Conservation (phyloP, 257 asterid genomes). For the Nicotiana otophora region DNA sequence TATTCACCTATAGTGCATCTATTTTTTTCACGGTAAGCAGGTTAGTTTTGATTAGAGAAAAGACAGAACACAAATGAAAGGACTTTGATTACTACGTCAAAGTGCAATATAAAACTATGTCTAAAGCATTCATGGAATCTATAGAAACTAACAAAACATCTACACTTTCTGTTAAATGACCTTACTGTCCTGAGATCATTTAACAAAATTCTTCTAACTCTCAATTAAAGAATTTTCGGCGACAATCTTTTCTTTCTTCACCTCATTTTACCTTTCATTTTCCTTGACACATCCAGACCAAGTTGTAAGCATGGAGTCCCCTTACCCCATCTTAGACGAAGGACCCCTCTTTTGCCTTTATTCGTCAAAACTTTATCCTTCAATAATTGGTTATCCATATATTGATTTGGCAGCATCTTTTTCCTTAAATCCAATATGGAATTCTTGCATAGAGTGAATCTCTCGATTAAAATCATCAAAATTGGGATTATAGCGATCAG, state of each 20-base stretch:
- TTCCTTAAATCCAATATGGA: background rate
- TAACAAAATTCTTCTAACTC: background rate
- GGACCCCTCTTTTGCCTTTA: background rate
- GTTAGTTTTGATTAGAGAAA: background rate
- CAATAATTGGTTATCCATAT: background rate
- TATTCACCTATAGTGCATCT: background rate
- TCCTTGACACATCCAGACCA: background rate
- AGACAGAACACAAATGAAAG: background rate
- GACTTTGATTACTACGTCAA: background rate
- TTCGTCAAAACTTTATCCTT: background rate
- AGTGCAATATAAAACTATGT: background rate
- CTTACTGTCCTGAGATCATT: background rate
- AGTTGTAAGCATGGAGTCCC: constrained; percentile 1
- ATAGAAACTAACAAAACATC: background rate
- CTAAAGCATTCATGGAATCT: background rate
- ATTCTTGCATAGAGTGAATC: background rate
- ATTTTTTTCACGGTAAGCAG: background rate
- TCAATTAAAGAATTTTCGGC: background rate
- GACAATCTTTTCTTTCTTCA: background rate
- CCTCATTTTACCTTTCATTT: background rate
- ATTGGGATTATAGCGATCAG: background rate
- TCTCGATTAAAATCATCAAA: background rate
- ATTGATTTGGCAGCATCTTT: background rate
- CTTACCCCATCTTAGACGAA: background rate
- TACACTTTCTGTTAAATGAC: background rate